Evolutionary conservation across 2,329 filamentous ascomycete genomes (phyloP).

Genomic region (Fusarium abutilonis): DNA sequence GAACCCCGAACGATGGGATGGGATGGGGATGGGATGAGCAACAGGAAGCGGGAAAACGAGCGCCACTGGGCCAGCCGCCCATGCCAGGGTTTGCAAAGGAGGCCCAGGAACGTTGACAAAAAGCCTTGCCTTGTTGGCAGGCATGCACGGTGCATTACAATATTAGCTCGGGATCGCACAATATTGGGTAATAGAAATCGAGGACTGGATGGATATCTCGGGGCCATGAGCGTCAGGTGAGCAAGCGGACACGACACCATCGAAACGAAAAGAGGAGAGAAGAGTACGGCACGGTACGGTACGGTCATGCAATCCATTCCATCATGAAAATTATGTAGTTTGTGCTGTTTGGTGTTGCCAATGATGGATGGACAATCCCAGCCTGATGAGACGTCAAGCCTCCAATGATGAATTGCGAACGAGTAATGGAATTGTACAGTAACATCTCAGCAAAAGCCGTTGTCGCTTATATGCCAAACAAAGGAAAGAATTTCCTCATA

Average conservation of each 20-base stretch:
- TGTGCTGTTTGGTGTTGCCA: neutral
- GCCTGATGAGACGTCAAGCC: neutral
- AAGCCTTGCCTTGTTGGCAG: slow-evolving; percentile 36
- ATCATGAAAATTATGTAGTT: slow-evolving; percentile 13
- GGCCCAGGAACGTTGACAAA: slow-evolving; percentile 29
- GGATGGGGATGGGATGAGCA: slow-evolving; percentile 11
- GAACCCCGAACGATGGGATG: slow-evolving; percentile 31
- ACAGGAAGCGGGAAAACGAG: slow-evolving; percentile 24
- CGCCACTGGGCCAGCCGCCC: slow-evolving; percentile 32
- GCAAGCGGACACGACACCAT: slow-evolving; percentile 41
- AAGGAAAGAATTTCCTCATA: slow-evolving; percentile 32
- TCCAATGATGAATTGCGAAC: slow-evolving; percentile 33
- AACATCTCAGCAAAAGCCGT: slow-evolving; percentile 18
- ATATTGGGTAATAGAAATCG: slow-evolving; percentile 63
- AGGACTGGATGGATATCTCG: slow-evolving; percentile 53
- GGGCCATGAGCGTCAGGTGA: slow-evolving; percentile 43
- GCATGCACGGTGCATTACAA: slow-evolving; percentile 42
- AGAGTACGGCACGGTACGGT: slow-evolving; percentile 6
- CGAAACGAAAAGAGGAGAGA: slow-evolving; percentile 21
- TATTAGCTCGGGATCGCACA: slow-evolving; percentile 47
- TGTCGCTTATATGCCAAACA: slow-evolving; percentile 29
- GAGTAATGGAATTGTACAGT: slow-evolving; percentile 14
- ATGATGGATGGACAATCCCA: slow-evolving; percentile 7
- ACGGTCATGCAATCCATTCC: slow-evolving; percentile 11
- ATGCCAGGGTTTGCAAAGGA: neutral